Base-by-base conservation (phyloP, 495 filamentous ascomycete genomes). In the Umbilicaria muhlenbergii region DNA sequence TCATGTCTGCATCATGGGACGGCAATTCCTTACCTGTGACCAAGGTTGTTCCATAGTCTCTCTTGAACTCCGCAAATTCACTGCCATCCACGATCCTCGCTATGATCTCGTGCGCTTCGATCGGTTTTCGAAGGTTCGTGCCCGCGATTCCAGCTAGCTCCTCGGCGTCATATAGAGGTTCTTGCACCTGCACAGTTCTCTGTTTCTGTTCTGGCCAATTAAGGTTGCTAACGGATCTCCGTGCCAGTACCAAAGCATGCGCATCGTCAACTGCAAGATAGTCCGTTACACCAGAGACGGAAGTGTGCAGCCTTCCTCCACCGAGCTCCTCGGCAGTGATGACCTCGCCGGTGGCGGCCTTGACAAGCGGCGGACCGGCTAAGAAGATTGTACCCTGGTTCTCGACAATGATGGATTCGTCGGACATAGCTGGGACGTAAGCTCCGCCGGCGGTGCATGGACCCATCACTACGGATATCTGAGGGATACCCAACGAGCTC, bases 351-450 rank as follows among this genome's bases (percentile, higher is more conserved):
- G 92, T 98, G 8, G 91, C 91, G 2, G 91, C 91, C 65, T 95
- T 94, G 40, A 98, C 92, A 5, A 98, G 72, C 0, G 91, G 92
- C 14, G 91, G 91, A 0, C 91, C 91, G 5, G 92, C 91, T 0
- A 98, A 75, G 64, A 96, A 98, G 50, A 98, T 94, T 36, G 91
- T 91, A 10, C 92, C 91, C 52, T 94, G 86, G 28, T 88, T 82
- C 52, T 83, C 75, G 34, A 98, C 91, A 47, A 98, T 98, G 54
- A 98, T 95, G 48, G 77, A 83, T 69, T 96, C 91, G 56, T 96
- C 92, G 44, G 83, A 89, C 91, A 98, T 98, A 40, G 81, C 80
- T 1, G 91, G 91, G 13, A 96, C 88, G 58, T 98, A 98, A 17
- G 91, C 91, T 28, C 91, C 91, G 41, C 91, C 91, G 0, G 88